Base-by-base conservation (phyloP, 2,329 filamentous ascomycete genomes). In the Exophiala aquamarina region DNA sequence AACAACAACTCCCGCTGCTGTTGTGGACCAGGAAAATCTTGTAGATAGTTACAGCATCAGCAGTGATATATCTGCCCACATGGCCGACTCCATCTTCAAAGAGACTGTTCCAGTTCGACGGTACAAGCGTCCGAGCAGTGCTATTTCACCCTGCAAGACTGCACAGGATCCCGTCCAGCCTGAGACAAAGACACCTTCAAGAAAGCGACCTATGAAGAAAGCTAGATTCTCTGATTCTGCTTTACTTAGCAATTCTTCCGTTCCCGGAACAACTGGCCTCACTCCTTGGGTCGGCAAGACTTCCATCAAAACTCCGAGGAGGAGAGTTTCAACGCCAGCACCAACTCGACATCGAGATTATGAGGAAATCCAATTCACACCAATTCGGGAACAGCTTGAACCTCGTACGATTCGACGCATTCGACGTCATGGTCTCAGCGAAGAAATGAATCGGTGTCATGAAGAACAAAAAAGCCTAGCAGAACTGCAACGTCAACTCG, bases 181-280 rank as follows among this genome's bases (percentile, higher is more conserved):
- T 28, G 21, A 38, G 10, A 28, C 40, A 35, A 49, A 48, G 41
- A 61, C 58, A 7, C 58, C 58, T 4, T 47, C 57, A 5, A 50
- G 39, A 9, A 47, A 44, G 39, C 48, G 57, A 56, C 52, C 60
- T 11, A 61, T 60, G 29, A 75, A 75, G 52, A 67, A 62, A 52
- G 68, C 71, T 28, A 70, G 72, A 19, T 73, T 74, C 55, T 74
- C 72, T 2, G 70, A 73, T 40, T 66, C 70, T 4, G 66, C 66
- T 5, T 63, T 64, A 33, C 28, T 39, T 2, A 46, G 39, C 29
- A 48, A 28, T 14, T 31, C 49, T 13, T 21, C 32, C n/a, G 17
- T 26, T 6, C 7, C 40, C 21, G 41, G 18, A 11, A 67, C 67
- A 1, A 74, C 71, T 1, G 71, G 72, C n/a, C 55, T 75, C 5